A percentile compares a stretch with the other conserved stretches of the same genome.
phyloP scores from a whole-genome alignment of 768 basidiomycete genomes.

The Phlebiopsis gigantea region DNA sequence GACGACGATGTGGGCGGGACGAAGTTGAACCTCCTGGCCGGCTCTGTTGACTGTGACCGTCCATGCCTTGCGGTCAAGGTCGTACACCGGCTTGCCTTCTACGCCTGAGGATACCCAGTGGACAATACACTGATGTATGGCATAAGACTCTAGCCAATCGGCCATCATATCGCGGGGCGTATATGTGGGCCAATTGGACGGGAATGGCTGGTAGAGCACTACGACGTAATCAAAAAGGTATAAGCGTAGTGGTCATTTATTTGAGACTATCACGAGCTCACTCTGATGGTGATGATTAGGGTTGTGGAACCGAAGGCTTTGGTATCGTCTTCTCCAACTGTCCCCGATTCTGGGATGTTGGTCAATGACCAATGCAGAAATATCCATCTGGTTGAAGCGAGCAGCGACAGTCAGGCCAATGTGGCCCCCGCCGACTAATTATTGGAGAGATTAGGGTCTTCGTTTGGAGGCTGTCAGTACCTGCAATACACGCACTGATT shows the following conservation, averaged over 20 bases:
- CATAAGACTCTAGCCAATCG: conserved; percentile 39
- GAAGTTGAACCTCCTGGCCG: conserved; percentile 25
- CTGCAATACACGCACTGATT: conserved; percentile 25
- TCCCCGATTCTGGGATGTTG: conserved; percentile 31
- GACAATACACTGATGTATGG: conserved; percentile 31
- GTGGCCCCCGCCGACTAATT: conserved; percentile 42
- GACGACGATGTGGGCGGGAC: conserved; percentile 34
- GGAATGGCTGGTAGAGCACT: conserved; percentile 26
- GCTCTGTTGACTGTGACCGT: conserved; percentile 26
- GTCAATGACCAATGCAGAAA: conserved; percentile 35
- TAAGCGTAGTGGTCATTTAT: neutral
- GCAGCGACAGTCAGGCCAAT: conserved; percentile 37
- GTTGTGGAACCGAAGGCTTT: conserved; percentile 37
- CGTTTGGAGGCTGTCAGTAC: too few relatives aligned
- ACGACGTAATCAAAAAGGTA: neutral
- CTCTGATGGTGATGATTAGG: conserved; percentile 19
- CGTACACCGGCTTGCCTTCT: conserved; percentile 28
- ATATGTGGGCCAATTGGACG: conserved; percentile 34
- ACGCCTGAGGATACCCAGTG: conserved; percentile 35
- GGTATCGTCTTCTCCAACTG: conserved; percentile 40
- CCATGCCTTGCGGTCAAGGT: conserved; percentile 27
- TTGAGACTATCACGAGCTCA: conserved; percentile 9
- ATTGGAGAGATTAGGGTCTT: too few relatives aligned
- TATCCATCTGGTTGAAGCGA: conserved; percentile 36
- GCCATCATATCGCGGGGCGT: conserved; percentile 37